phyloP scores from a whole-genome alignment of 805 yeast species.

The Sugiyamaella floridensis region DNA sequence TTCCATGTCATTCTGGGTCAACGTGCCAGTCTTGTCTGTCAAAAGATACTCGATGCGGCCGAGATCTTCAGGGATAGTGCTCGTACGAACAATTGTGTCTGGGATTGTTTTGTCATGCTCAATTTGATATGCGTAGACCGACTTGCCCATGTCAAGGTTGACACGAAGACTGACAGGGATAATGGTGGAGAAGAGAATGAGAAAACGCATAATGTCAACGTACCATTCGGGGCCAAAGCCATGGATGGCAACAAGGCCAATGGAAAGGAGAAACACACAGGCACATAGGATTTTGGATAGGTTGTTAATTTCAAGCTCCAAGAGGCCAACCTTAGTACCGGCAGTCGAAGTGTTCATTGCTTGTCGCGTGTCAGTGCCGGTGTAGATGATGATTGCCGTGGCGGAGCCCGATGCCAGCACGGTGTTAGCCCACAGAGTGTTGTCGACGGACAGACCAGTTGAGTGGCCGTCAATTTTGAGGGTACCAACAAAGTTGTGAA shows the following conservation, averaged over 20 bases:
- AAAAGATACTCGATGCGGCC: slow-evolving; percentile 91
- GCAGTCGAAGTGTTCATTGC: slow-evolving; percentile 85
- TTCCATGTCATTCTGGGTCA: slow-evolving; percentile 98
- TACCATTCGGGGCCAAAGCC: slow-evolving; percentile 76
- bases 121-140: slow-evolving; percentile 92
- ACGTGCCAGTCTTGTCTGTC: slow-evolving; percentile 94
- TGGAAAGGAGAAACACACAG: slow-evolving; percentile 72
- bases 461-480: slow-evolving; percentile 51
- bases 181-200: slow-evolving; percentile 87
- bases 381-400: slow-evolving; percentile 79
- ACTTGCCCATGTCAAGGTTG: slow-evolving; percentile 88
- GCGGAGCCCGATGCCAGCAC: slow-evolving; percentile 93
- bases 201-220: slow-evolving; percentile 80
- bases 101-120: slow-evolving; percentile 79
- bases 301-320: slow-evolving; percentile 85
- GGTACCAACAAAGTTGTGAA: slow-evolving; percentile 75
- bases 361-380: slow-evolving; percentile 91
- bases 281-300: slow-evolving; percentile 83
- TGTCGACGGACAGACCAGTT: slow-evolving; percentile 63
- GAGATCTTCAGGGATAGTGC: slow-evolving; percentile 95
- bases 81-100: slow-evolving; percentile 88
- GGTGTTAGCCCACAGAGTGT: slow-evolving; percentile 97
- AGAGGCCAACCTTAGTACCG: slow-evolving; percentile 80
- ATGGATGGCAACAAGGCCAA: slow-evolving; percentile 69
- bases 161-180: slow-evolving; percentile 95